Base-by-base conservation (phyloP, 768 basidiomycete species). In the Neoboletus brunneissimus region DNA sequence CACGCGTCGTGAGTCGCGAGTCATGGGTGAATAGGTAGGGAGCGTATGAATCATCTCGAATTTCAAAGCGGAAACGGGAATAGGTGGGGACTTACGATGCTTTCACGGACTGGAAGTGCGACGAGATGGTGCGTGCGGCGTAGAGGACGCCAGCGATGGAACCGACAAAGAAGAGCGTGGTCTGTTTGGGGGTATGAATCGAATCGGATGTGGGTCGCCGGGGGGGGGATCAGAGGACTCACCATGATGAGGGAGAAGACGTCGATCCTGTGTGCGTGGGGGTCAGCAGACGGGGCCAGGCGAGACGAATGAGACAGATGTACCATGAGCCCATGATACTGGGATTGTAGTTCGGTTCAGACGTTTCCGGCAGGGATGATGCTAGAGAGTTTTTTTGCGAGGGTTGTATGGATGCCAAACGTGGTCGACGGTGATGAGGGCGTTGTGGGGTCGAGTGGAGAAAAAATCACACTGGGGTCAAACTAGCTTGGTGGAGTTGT, bases 31-130 rank as follows among this genome's bases (percentile, higher is more conserved):
- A 9, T n/a, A 40, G 0, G n/a, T 40, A 40, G 38, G n/a, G n/a
- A 40, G 38, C 10, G 4, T n/a, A 41, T 20, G 42, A 34, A 45
- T 18, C 13, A 1, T 27, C 18, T 4, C 18, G 22, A 43, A 6
- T 34, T 34, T 5, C 13, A 34, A 13, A 15, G 42, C 22, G 1
- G 15, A 16, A 10, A 23, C 3, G 22, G 22, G 22, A 42, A 13
- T 22, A 5, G 11, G 20, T 22, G 5, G 41, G 32, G 18, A 78
- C 82, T 59, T 63, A 85, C 86, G 76, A 77, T 51, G 81, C 76
- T 69, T 83, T 85, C 0, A 83, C 82, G 1, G 78, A 74, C 51
- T 78, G 68, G 23, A 81, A 63, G 1, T 76, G 72, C 11, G 77
- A 65, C 2, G 79, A 76, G 38, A 84, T 66, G 25, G 70, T 64